Evolutionary conservation across 2,329 filamentous ascomycete species (phyloP).

Genomic region (Capronia americana): DNA sequence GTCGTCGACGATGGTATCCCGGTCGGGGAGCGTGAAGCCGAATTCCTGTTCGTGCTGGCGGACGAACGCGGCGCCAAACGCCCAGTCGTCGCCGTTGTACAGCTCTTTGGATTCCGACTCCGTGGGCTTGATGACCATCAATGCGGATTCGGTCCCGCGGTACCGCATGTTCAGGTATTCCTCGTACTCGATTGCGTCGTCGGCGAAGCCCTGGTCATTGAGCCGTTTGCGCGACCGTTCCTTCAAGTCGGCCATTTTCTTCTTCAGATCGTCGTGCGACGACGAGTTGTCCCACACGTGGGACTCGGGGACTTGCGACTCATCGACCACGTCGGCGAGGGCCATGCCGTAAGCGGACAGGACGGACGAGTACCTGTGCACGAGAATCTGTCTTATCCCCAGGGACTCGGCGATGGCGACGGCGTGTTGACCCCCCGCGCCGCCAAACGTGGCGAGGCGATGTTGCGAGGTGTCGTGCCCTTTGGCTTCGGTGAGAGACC

Average conservation of each 20-base stretch:
- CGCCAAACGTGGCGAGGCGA: slow-evolving; percentile 88
- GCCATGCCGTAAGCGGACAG: slow-evolving; percentile 93
- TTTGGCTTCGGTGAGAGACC: slow-evolving; percentile 88
- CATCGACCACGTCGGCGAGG: slow-evolving; percentile 88
- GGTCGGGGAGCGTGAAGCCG: slow-evolving; percentile 82
- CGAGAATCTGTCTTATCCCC: slow-evolving; percentile 81
- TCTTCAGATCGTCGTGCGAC: slow-evolving; percentile 67
- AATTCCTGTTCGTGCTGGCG: slow-evolving; percentile 91
- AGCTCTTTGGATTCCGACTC: slow-evolving; percentile 65
- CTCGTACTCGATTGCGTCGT: slow-evolving; percentile 78
- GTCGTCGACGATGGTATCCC: slow-evolving; percentile 89
- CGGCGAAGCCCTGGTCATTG: slow-evolving; percentile 77
- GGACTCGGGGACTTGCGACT: slow-evolving; percentile 71
- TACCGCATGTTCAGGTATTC: slow-evolving; percentile 96
- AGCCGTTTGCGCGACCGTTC: slow-evolving; percentile 73
- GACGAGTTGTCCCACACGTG: slow-evolving; percentile 66
- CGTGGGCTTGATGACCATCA: slow-evolving; percentile 83
- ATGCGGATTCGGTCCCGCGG: slow-evolving; percentile 84
- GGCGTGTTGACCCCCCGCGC: slow-evolving; percentile 89
- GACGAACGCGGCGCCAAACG: slow-evolving; percentile 82
- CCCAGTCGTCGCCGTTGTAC: slow-evolving; percentile 73
- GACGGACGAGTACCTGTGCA: slow-evolving; percentile 90
- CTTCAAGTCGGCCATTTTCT: slow-evolving; percentile 80
- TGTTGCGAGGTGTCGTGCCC: slow-evolving; percentile 91
- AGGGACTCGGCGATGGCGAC: slow-evolving; percentile 87